Evolutionary conservation across 2,329 filamentous ascomycete species (phyloP).

Genomic region (Lachnellula willkommii): DNA sequence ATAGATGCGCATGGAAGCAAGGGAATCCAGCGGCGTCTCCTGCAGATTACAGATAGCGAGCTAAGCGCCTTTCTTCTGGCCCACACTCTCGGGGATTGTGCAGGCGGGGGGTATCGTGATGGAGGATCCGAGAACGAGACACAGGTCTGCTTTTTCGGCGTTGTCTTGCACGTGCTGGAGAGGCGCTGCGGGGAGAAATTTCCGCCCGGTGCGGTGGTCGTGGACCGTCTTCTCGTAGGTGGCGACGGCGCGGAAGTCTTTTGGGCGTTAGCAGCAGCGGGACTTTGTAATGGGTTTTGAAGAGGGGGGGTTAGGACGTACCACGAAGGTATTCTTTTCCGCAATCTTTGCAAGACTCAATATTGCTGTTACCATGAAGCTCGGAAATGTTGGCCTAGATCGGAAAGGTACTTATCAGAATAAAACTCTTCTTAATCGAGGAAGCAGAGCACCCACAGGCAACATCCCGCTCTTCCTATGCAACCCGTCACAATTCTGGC

Average conservation of each 20-base stretch:
- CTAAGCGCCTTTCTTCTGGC: slow-evolving; percentile 27
- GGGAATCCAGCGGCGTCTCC: slow-evolving; percentile 36
- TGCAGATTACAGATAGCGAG: slow-evolving; percentile 45
- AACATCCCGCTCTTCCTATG: slow-evolving; percentile 43
- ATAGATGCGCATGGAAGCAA: slow-evolving; percentile 33
- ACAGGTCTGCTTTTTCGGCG: slow-evolving; percentile 40
- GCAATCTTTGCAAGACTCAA: slow-evolving; percentile 41
- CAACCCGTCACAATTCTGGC: slow-evolving; percentile 42
- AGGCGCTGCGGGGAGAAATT: slow-evolving; percentile 30
- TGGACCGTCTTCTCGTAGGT: slow-evolving; percentile 38
- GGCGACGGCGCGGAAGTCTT: slow-evolving; percentile 42
- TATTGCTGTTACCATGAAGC: slow-evolving; percentile 44
- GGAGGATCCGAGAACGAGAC: slow-evolving; percentile 42
- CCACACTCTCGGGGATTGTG: slow-evolving; percentile 36
- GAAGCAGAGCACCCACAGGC: slow-evolving; percentile 31
- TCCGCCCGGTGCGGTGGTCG: slow-evolving; percentile 44
- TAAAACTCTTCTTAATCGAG: not conserved
- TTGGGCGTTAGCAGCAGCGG: slow-evolving; percentile 22
- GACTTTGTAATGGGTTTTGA: slow-evolving; percentile 17
- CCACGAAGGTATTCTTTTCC: slow-evolving; percentile 41
- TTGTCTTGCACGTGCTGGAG: slow-evolving; percentile 34
- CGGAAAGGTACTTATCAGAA: not conserved
- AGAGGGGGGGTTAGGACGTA: slow-evolving; percentile 13
- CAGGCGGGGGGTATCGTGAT: slow-evolving; percentile 40
- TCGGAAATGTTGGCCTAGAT: slow-evolving; percentile 40